These are phyloP conservation scores for Choiromyces venosus DNA, from an alignment of 495 filamentous ascomycete genomes.

Conservation along the genomic window DNA sequence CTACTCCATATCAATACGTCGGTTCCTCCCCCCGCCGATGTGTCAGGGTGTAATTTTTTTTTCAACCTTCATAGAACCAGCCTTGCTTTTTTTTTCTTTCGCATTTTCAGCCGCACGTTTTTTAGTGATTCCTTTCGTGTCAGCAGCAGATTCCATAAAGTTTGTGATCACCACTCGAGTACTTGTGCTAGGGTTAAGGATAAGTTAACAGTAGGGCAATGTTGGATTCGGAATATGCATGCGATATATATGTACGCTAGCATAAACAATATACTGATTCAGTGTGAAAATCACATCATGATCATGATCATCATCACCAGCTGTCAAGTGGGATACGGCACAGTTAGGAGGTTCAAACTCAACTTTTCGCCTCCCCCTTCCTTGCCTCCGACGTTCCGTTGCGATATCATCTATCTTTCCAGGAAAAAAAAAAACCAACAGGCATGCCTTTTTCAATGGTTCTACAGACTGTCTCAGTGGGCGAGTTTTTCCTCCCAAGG, in stretches of 20 bases:
- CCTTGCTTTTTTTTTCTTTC: background rate
- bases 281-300: no score
- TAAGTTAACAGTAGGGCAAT: background rate
- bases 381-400: no score
- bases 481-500: background rate
- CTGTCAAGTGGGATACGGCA: no score
- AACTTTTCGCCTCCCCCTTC: no score
- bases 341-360: no score
- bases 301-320: no score
- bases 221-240: background rate
- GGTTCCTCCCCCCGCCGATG: background rate
- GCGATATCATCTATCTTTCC: background rate
- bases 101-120: background rate
- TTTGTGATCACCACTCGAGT: background rate
- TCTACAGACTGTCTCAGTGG: background rate
- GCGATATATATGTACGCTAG: no score
- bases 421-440: no score
- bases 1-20: conserved; percentile 30
- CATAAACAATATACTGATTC: no score
- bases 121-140: background rate
- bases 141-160: background rate
- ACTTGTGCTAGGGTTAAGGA: background rate
- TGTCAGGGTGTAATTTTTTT: background rate
- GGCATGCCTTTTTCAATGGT: background rate
- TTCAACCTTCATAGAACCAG: background rate